phyloP scores from a whole-genome alignment of 768 basidiomycete genomes.

The Termitomyces sp. region DNA sequence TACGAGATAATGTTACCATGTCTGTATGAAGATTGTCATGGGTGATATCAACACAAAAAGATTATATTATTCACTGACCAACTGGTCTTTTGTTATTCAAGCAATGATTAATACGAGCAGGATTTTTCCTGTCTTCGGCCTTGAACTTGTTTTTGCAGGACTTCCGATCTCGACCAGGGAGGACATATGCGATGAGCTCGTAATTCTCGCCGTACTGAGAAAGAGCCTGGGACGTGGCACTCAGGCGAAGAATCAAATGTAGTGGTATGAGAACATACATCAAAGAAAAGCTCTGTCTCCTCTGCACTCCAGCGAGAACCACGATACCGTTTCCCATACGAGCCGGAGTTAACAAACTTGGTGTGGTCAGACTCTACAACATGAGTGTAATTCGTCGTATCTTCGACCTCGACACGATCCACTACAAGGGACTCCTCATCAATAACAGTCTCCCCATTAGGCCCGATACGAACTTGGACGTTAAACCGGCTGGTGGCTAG shows the following conservation, averaged over 20 bases:
- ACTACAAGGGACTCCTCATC: slow-evolving; percentile 83
- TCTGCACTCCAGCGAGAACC: slow-evolving; percentile 86
- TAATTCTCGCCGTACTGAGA: slow-evolving; percentile 91
- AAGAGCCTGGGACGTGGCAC: slow-evolving; percentile 56
- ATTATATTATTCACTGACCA: slow-evolving; percentile 38
- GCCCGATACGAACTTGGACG: slow-evolving; percentile 82
- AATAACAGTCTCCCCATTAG: slow-evolving; percentile 81
- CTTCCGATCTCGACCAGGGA: slow-evolving; percentile 81
- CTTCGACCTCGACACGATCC: slow-evolving; percentile 66
- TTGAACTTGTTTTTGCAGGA: slow-evolving; percentile 94
- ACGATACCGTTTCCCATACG: slow-evolving; percentile 76
- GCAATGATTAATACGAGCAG: slow-evolving; percentile 67
- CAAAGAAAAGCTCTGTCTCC: slow-evolving; percentile 85
- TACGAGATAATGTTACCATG: slow-evolving; percentile 63
- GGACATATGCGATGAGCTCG: slow-evolving; percentile 80
- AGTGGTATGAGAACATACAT: slow-evolving; percentile 42
- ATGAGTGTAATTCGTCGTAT: slow-evolving; percentile 66
- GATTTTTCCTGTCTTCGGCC: slow-evolving; percentile 78
- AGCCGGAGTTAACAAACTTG: slow-evolving; percentile 80
- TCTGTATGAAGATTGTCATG: slow-evolving; percentile 33
- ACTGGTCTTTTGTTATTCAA: slow-evolving; percentile 74
- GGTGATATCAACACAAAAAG: not conserved
- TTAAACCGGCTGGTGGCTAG: slow-evolving; percentile 68
- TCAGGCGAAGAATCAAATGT: not conserved
- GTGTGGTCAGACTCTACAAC: slow-evolving; percentile 78